These are phyloP conservation scores for Malania oleifera DNA, from an alignment of 164 flowering plant genomes.

Conservation along the genomic window DNA sequence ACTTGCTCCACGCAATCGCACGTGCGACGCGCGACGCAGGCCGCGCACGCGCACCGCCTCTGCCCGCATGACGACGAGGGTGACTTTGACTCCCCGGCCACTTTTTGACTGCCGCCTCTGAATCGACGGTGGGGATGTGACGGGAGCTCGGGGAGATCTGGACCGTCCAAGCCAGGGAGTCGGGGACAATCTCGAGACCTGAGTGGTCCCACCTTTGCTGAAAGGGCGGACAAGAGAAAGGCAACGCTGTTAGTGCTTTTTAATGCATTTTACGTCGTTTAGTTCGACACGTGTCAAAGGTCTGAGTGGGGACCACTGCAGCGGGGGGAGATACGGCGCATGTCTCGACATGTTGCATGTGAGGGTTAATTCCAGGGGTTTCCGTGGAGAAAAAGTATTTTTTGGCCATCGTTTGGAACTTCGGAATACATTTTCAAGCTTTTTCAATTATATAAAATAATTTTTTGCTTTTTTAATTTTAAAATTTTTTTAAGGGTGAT, in stretches of 20 bases:
- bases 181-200: constrained; percentile 10
- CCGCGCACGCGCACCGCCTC: too few species aligned
- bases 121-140: constrained; percentile 1
- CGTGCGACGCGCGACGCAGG: neutral
- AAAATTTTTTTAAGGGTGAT: too few species aligned
- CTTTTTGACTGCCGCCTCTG: neutral
- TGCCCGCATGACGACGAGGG: too few species aligned
- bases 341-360: constrained; percentile 16
- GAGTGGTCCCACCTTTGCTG: constrained; percentile 16
- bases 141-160: neutral
- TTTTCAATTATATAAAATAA: too few species aligned
- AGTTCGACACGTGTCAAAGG: constrained; percentile 14
- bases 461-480: too few species aligned
- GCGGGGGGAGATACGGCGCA: constrained; percentile 11
- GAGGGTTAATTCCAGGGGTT: too few species aligned
- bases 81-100: constrained; percentile 4
- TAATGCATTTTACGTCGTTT: neutral
- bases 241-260: constrained; percentile 15
- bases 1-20: constrained; percentile 8
- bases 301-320: constrained; percentile 13
- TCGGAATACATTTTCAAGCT: too few species aligned
- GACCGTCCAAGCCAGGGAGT: constrained; percentile 8
- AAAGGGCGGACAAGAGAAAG: constrained; percentile 22
- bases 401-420: too few species aligned
- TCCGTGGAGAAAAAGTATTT: too few species aligned